Conservation (phyloP, 2,329 filamentous ascomycete genomes). For the Colletotrichum sp. region DNA sequence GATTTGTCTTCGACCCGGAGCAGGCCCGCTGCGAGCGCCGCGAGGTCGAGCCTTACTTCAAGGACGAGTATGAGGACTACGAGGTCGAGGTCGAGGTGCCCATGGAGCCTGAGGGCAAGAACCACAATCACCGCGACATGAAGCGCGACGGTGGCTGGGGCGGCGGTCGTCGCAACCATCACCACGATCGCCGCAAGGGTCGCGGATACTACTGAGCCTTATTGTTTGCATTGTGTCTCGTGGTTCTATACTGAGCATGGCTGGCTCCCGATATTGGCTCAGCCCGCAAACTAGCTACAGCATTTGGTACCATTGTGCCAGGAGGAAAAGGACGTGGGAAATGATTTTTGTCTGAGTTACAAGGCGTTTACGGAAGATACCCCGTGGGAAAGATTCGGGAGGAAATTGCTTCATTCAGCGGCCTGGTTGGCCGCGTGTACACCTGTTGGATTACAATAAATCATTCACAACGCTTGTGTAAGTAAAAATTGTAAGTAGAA, state of each 20-base stretch:
- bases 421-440: not conserved
- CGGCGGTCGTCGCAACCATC: not conserved
- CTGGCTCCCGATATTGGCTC: too few relatives aligned
- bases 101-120: constrained; percentile 37
- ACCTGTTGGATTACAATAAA: not conserved
- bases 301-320: not conserved
- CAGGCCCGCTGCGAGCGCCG: constrained; percentile 75
- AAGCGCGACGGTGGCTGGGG: constrained; percentile 7
- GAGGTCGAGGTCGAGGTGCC: constrained; percentile 78
- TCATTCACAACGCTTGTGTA: not conserved
- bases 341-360: constrained; percentile 2
- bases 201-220: constrained; percentile 2
- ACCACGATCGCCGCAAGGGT: constrained; percentile 8
- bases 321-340: not conserved
- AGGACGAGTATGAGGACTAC: constrained; percentile 77
- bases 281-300: not conserved
- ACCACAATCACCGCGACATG: not conserved
- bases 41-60: constrained; percentile 71
- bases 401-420: not conserved
- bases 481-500: not conserved
- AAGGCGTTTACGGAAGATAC: constrained; percentile 18
- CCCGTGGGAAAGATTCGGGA: constrained; percentile 10
- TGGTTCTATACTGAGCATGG: not conserved
- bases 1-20: constrained; percentile 87
- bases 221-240: not conserved